These are phyloP conservation scores for Daedaleopsis sinensis DNA, from an alignment of 768 basidiomycete genomes.

Conservation along the genomic window DNA sequence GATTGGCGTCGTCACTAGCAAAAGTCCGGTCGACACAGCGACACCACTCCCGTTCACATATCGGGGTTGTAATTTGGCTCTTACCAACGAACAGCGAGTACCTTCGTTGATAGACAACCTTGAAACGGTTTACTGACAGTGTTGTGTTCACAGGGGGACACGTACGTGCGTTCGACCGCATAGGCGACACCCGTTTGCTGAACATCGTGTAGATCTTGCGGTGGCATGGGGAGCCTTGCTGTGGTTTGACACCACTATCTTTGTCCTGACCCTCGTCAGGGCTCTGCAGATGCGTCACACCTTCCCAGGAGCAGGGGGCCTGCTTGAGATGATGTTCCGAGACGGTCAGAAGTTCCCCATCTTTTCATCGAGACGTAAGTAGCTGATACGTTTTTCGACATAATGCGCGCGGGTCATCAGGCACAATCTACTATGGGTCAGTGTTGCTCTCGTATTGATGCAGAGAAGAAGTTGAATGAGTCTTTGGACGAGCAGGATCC, in stretches of 20 bases:
- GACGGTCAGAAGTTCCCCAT: conserved; percentile 8
- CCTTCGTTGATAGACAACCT: neutral
- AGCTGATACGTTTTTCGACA: neutral
- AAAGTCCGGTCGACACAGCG: neutral
- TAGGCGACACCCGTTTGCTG: neutral
- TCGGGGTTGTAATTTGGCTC: conserved; percentile 9
- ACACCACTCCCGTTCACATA: conserved; percentile 7
- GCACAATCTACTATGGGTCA: conserved; percentile 20
- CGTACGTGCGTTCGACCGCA: conserved; percentile 3
- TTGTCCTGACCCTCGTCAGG: conserved; percentile 13
- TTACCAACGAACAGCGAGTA: conserved; percentile 18
- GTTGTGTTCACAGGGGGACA: conserved; percentile 3
- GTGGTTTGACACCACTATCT: conserved; percentile 21
- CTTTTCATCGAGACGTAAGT: no score
- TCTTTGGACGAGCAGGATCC: conserved; percentile 8
- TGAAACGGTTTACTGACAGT: neutral
- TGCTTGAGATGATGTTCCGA: conserved; percentile 18
- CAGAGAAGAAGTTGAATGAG: neutral
- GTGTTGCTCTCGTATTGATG: neutral
- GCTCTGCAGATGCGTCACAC: conserved; percentile 10
- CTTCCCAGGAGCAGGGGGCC: conserved; percentile 9
- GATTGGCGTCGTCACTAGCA: conserved; percentile 5
- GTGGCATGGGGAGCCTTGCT: conserved; percentile 21
- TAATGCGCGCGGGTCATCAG: neutral
- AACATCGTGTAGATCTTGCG: conserved; percentile 14